Evolutionary conservation across 2,329 filamentous ascomycete species (phyloP).

Genomic region (Alternaria triticimaculans): DNA sequence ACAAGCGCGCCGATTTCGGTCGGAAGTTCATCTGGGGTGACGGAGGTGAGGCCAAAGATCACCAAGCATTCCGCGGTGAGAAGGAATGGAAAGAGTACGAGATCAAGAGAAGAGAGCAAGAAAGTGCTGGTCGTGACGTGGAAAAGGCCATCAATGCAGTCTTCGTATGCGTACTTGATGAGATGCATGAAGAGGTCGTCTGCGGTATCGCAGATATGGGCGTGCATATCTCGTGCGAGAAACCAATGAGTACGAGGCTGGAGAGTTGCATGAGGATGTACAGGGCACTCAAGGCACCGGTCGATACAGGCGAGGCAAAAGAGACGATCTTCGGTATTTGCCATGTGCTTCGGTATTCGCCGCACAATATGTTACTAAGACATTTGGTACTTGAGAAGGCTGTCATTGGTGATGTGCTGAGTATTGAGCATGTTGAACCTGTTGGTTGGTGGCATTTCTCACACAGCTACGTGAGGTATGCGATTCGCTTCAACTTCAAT

Average conservation of each 20-base stretch:
- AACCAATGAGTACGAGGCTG: slow-evolving; percentile 83
- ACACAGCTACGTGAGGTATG: slow-evolving; percentile 66
- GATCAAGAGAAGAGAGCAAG: slow-evolving; percentile 62
- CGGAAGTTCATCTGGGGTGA: slow-evolving; percentile 74
- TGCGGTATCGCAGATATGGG: slow-evolving; percentile 71
- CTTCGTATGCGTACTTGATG: slow-evolving; percentile 81
- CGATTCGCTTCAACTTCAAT: too few relatives aligned
- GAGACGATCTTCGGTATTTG: slow-evolving; percentile 80
- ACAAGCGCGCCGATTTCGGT: slow-evolving; percentile 77
- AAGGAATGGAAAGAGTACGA: slow-evolving; percentile 78
- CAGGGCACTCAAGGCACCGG: slow-evolving; percentile 55
- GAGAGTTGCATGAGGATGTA: slow-evolving; percentile 80
- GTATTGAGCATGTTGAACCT: slow-evolving; percentile 89
- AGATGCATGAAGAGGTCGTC: slow-evolving; percentile 84
- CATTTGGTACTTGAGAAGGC: slow-evolving; percentile 76
- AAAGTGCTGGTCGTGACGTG: slow-evolving; percentile 18
- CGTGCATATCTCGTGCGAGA: slow-evolving; percentile 93
- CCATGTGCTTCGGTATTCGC: slow-evolving; percentile 91
- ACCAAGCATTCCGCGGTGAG: slow-evolving; percentile 78
- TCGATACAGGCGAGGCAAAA: neutral
- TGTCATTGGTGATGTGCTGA: slow-evolving; percentile 83
- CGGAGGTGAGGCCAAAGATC: slow-evolving; percentile 56
- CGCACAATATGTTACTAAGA: slow-evolving; percentile 86
- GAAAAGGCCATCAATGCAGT: slow-evolving; percentile 60
- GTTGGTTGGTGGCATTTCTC: slow-evolving; percentile 94